Evolutionary conservation across 371 early-diverging fungal species (phyloP).

Genomic region (Mortierella sp.): DNA sequence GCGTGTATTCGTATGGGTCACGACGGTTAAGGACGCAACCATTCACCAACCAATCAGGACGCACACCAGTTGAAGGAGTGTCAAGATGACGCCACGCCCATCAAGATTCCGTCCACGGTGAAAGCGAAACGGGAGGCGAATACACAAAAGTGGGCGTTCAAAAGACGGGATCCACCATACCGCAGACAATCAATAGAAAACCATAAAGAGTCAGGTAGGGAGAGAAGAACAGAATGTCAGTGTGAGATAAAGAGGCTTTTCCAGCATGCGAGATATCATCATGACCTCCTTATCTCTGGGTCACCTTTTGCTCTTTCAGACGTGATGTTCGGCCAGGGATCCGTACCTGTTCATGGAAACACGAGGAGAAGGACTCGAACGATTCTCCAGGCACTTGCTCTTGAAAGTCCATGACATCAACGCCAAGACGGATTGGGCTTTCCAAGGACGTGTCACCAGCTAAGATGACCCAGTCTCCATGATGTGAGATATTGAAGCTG

Average conservation of each 20-base stretch:
- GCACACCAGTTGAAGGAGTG: neutral
- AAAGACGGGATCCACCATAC: neutral
- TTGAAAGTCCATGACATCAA: slow-evolving; percentile 52
- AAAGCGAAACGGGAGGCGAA: neutral
- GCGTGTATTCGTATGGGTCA: no score
- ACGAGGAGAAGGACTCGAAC: slow-evolving; percentile 34
- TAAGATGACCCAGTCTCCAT: slow-evolving; percentile 49
- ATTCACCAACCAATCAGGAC: neutral
- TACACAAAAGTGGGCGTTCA: neutral
- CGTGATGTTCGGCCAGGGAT: no score
- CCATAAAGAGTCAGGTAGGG: neutral
- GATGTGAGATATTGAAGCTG: slow-evolving; percentile 47
- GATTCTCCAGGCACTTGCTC: slow-evolving; percentile 37
- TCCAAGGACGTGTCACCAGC: slow-evolving; percentile 39
- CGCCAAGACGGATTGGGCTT: slow-evolving; percentile 25
- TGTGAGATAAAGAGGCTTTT: no score
- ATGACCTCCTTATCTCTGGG: no score
- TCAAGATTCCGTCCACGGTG: neutral
- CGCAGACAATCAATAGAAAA: no score
- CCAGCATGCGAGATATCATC: no score
- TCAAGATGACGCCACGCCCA: slow-evolving; percentile 2
- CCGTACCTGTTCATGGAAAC: slow-evolving; percentile 45
- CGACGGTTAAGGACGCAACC: no score
- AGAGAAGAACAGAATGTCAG: neutral
- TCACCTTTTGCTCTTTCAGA: no score